Evolutionary conservation across 306 rosid genomes (phyloP), one percentile per base, ranked within the genome.

Genomic region (Amphicarpaea edgeworthii): DNA sequence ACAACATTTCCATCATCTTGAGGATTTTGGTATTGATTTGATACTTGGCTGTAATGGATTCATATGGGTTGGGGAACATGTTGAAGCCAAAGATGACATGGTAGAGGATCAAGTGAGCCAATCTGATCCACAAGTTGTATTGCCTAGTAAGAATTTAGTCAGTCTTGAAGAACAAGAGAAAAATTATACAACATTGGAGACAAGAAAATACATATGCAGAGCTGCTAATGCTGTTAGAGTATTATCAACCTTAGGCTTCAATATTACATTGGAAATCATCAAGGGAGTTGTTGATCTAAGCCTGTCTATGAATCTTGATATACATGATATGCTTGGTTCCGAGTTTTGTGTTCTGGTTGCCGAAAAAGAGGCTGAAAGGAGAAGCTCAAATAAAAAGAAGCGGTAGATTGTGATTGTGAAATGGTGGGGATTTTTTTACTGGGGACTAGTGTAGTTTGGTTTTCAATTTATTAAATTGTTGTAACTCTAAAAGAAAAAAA

Each of bases 61-160:
- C 76, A 82, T 92, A 79, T 92, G 99, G 97, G 84, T 92, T 49
- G 99, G 99, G 49, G 97, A 92, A 83, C 96, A 90, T 58, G 77
- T 83, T 53, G 91, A 88, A 63, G 82, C 76, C 40, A 81, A 75
- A 19, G 92, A 86, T 10, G 89, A 87, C 75, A 84, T 85, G 90
- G 60, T 83, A 38, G 96, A 81, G 61, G 96, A 87, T 75, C 96
- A 77, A 80, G 85, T 68, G 58, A 75, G 62, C 70, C 88, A 82
- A 63, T 68, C 85, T n/a, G 89, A 88, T 63, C 77, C 78, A 37
- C 85, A 77, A 72, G 82, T 46, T 46, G 6, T 67, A 16, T 60
- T 77, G 57, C 73, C 77, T 20, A 49, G n/a, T 21, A 69, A 68
- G 40, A 26, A 59, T 75, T 17, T 68, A 3, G 3, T 6, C 0